Evolutionary conservation across 1,284 basidiomycete species (phyloP).

Genomic region (Testicularia cyperi): DNA sequence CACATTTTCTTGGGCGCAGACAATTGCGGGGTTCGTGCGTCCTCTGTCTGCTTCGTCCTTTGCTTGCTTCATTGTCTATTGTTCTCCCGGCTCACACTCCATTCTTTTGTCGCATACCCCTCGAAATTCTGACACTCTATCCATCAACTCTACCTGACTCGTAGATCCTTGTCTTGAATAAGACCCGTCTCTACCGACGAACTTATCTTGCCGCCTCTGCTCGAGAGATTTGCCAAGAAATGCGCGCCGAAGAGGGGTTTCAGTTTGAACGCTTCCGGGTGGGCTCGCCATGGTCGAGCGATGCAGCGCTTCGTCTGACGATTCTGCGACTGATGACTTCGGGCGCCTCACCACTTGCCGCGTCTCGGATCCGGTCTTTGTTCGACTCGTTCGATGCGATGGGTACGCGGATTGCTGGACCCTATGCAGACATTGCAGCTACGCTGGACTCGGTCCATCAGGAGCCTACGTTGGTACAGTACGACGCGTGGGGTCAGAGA

Average conservation of each 20-base stretch:
- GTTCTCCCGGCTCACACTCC: too few species aligned
- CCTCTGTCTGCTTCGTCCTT: too few species aligned
- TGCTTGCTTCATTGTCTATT: too few species aligned
- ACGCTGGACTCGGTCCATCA: conserved; percentile 30
- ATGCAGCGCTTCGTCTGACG: conserved; percentile 24
- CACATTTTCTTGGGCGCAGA: too few species aligned
- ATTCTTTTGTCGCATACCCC: too few species aligned
- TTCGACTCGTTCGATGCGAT: conserved; percentile 11
- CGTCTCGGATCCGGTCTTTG: conserved; percentile 7
- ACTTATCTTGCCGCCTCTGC: background rate
- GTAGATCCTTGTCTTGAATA: too few species aligned
- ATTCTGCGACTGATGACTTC: conserved; percentile 25
- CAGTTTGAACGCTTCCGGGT: conserved; percentile 36
- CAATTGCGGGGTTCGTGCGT: too few species aligned
- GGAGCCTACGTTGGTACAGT: conserved; percentile 41
- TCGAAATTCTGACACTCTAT: too few species aligned
- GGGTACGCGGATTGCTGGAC: conserved; percentile 11
- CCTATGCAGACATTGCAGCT: conserved; percentile 16
- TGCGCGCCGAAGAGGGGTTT: conserved; percentile 39
- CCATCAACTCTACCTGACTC: too few species aligned
- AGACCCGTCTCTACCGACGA: background rate
- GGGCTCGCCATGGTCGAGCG: conserved; percentile 29
- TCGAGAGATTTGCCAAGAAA: background rate
- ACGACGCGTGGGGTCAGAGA: conserved; percentile 43
- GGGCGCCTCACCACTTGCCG: conserved; percentile 2